These are phyloP conservation scores for Eucalyptus rudis DNA, from an alignment of 345 rosid species.

Conservation along the genomic window DNA sequence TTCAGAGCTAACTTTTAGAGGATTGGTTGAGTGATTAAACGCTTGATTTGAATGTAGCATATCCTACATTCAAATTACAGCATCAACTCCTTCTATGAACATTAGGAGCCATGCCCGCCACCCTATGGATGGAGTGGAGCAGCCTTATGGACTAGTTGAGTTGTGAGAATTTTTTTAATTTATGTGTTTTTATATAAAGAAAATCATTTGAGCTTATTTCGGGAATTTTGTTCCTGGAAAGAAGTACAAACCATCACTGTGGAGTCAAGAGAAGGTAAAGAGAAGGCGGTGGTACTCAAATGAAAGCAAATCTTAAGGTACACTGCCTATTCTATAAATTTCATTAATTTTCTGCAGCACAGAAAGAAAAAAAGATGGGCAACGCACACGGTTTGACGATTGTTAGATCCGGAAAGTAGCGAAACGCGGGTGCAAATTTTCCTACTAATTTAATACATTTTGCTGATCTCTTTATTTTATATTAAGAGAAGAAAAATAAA, in stretches of 20 bases:
- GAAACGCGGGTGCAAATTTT: neutral
- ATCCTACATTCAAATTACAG: neutral
- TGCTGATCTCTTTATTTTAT: neutral
- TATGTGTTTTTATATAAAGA: neutral
- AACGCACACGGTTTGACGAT: neutral
- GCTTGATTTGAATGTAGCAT: neutral
- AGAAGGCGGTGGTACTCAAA: neutral
- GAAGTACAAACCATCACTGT: neutral
- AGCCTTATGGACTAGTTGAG: neutral
- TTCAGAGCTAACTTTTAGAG: fast-evolving
- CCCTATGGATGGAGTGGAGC: too few species aligned
- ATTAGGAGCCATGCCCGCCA: neutral
- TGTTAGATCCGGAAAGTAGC: neutral
- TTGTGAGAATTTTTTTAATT: neutral
- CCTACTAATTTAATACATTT: neutral
- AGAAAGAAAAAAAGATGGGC: neutral
- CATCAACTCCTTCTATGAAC: neutral
- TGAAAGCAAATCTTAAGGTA: neutral
- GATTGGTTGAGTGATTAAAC: neutral
- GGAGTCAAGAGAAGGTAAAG: neutral
- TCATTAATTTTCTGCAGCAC: neutral
- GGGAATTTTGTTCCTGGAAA: neutral
- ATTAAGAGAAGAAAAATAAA: neutral
- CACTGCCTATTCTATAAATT: neutral
- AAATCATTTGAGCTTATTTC: neutral